phyloP scores from a whole-genome alignment of 139 green algal species.

The Tetraselmis chui region DNA sequence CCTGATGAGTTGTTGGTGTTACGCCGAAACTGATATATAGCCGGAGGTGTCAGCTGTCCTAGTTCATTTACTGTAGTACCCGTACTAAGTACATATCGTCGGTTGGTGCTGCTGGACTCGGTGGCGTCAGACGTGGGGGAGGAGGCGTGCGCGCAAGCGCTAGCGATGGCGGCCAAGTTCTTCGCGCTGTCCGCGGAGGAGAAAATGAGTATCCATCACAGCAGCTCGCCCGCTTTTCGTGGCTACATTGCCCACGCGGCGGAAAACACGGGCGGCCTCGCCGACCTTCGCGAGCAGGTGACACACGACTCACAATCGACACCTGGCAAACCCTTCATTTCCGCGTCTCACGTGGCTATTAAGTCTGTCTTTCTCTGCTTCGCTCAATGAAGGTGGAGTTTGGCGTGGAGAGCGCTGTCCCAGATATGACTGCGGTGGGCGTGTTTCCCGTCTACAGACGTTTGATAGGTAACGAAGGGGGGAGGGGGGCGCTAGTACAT shows the following conservation, averaged over 20 bases:
- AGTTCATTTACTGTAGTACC: too few species aligned
- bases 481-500: too few species aligned
- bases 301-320: too few species aligned
- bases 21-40: too few species aligned
- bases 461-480: background rate
- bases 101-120: too few species aligned
- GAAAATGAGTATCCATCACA: slow-evolving; percentile 11
- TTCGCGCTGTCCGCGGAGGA: slow-evolving; percentile 14
- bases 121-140: background rate
- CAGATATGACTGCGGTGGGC: background rate
- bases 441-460: background rate
- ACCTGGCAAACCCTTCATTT: too few species aligned
- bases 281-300: slow-evolving; percentile 4
- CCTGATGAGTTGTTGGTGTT: too few species aligned
- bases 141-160: background rate
- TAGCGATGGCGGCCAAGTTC: slow-evolving; percentile 1
- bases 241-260: slow-evolving; percentile 8
- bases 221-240: slow-evolving; percentile 7
- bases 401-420: slow-evolving; percentile 1
- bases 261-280: slow-evolving; percentile 14
- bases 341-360: too few species aligned
- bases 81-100: too few species aligned
- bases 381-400: slow-evolving; percentile 23
- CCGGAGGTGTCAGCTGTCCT: too few species aligned
- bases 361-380: too few species aligned